phyloP scores from a whole-genome alignment of 1,284 basidiomycete species.

The Rhodofomes roseus region DNA sequence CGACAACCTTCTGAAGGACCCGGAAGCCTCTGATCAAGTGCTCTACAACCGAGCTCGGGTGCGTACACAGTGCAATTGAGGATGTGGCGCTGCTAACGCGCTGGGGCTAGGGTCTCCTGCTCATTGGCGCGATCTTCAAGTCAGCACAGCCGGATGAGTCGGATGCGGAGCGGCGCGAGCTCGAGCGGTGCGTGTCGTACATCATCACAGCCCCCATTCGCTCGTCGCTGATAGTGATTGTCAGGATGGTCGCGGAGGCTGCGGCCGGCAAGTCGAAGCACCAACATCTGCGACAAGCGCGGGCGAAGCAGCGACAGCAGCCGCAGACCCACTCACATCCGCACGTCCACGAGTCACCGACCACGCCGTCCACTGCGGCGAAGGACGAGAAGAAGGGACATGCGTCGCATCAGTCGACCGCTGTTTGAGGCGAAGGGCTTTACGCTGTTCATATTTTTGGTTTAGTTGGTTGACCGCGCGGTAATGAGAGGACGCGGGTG shows the following conservation, averaged over 20 bases:
- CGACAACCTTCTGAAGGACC: slow-evolving; percentile 80
- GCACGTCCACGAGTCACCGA: not conserved
- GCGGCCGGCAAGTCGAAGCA: slow-evolving; percentile 59
- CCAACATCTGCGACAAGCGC: slow-evolving; percentile 31
- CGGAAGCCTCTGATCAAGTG: slow-evolving; percentile 63
- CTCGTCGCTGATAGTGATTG: not conserved
- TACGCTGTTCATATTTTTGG: not conserved
- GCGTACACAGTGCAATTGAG: slow-evolving; percentile 10
- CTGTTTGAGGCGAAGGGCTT: not conserved
- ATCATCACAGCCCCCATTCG: not conserved
- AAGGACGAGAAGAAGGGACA: slow-evolving; percentile 1
- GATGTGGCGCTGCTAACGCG: not conserved
- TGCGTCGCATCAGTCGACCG: not conserved
- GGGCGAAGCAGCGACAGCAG: slow-evolving; percentile 15
- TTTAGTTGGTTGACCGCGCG: not conserved
- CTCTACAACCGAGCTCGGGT: slow-evolving; percentile 83
- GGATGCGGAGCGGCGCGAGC: slow-evolving; percentile 87
- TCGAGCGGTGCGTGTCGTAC: slow-evolving; percentile 66
- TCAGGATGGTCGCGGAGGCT: slow-evolving; percentile 32
- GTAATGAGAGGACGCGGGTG: too few species aligned
- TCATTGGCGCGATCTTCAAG: slow-evolving; percentile 88
- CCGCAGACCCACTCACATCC: not conserved
- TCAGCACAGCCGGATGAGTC: slow-evolving; percentile 79
- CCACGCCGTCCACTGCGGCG: not conserved
- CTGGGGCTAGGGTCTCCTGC: slow-evolving; percentile 62